Base-by-base conservation (phyloP, 352 stramenopile genomes). In the Phytophthora megakarya region DNA sequence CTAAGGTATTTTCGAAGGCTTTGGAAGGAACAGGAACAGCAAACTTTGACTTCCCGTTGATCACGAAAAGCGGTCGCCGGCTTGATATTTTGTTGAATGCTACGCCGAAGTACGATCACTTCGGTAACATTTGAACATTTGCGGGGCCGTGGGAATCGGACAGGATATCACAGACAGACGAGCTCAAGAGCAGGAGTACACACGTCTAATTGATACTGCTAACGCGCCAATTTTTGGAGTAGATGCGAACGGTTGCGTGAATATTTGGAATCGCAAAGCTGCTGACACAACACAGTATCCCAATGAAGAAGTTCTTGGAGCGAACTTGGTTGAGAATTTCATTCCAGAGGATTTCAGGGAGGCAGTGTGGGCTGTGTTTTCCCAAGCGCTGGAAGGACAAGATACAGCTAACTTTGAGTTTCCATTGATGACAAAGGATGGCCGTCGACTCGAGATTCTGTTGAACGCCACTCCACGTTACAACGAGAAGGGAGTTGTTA, bases 171-270 rank as follows among this genome's bases (percentile, higher is more conserved):
- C 80, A 26, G 80, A 89, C 25, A 70, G 79, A 23, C 72, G 71
- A 13, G 76, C 78, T 12, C 84, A 93, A 52, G 84, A 93, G 21
- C 84, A 91, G 43, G 84, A 93, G 50, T 93, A 93, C 56, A 79
- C 73, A 0, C 80, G 84, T n/a, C 62, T 96, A 3, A 93, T 96
- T 47, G 88, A 96, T 48, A 94, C 80, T 26, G 87, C 88, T 0
- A 95, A 96, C 54, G 81, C 85, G 2, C 84, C 87, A 1, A 95
- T 95, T 43, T 92, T 95, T 64, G 86, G 84, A 23, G 80, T 93
- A 16, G 84, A 95, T 61, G 63, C 32, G 10, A 62, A 86, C 39
- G 75, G 86, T 13, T 71, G 77, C 39, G 86, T 93, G 21, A 92
- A 93, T 38, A 91, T 90, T 55, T 90, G 87, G 87, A 95, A 96